phyloP scores from a whole-genome alignment of 1,284 basidiomycete genomes.

The Taiwanofungus camphoratus region DNA sequence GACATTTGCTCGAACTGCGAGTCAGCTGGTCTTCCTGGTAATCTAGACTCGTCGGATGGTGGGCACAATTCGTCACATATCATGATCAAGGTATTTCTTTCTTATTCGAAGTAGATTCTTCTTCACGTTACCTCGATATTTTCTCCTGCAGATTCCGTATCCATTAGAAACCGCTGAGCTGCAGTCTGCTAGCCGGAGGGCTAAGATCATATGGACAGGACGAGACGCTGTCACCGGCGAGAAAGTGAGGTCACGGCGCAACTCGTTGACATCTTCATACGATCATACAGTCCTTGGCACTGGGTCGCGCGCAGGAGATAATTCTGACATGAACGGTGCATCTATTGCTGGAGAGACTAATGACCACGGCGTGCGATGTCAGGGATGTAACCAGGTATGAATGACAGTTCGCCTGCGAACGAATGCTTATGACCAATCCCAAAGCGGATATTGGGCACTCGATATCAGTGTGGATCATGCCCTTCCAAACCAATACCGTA shows the following conservation, averaged over 20 bases:
- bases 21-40: conserved; percentile 75
- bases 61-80: conserved; percentile 82
- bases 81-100: conserved; percentile 73
- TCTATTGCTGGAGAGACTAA: conserved; percentile 32
- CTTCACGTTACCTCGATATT: conserved; percentile 2
- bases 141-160: conserved; percentile 67
- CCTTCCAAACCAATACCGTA: conserved; percentile 56
- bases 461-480: conserved; percentile 77
- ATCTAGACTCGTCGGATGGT: conserved; percentile 67
- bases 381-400: conserved; percentile 46
- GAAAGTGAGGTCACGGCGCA: conserved; percentile 36
- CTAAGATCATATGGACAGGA: conserved; percentile 70
- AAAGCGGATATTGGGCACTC: conserved; percentile 60
- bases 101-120: neutral
- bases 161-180: conserved; percentile 72
- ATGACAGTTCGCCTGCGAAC: neutral
- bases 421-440: conserved; percentile 1
- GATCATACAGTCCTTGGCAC: conserved; percentile 60
- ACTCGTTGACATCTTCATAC: conserved; percentile 49
- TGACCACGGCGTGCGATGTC: conserved; percentile 38
- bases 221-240: conserved; percentile 61
- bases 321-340: conserved; percentile 20
- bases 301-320: conserved; percentile 28
- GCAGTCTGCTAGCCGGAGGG: conserved; percentile 53
- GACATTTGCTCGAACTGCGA: conserved; percentile 90